Base-by-base conservation (phyloP, 805 yeast genomes). In the Starmerella geochares region DNA sequence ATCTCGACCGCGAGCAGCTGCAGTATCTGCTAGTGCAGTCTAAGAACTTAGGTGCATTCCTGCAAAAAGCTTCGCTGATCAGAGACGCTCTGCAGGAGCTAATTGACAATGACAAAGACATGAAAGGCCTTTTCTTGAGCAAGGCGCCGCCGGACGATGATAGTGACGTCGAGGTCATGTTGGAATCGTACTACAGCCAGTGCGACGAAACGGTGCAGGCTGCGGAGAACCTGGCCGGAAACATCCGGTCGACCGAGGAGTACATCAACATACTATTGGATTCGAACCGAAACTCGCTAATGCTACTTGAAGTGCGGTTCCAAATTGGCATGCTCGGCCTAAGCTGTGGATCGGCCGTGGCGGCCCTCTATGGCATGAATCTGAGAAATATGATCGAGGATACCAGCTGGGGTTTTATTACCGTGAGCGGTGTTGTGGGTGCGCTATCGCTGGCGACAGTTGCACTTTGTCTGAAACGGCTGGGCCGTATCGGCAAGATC, bases 331-430 rank as follows among this genome's bases (percentile, higher is more conserved):
- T 94, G 50, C 68, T 92, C 31, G 81, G 95, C 3, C 70, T 88
- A 60, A 94, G 94, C 2, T 76, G 81, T 14, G 82, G 92, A 1
- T 69, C 94, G 41, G 85, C 84, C 56, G 63, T 86, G 14, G 92
- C 95, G 1, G 83, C 96, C 0, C 69, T 86, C 10, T 92, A 88
- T 65, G 99, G 99, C 31, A 92, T 92, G 98, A 92, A 92, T 66
- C 70, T 92, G 64, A 86, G 83, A 61, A 92, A 90, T 66, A 87
- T 84, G 62, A 80, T 92, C 20, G 99, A 92, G 63, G 95, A 87
- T 50, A 69, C 79, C 1, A 74, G 76, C 49, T 73, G 74, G 55
- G 96, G 96, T 28, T 84, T 86, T 62, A 62, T 64, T 3, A 63
- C 78, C 1, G 74, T 81, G 5, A 53, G 64, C 2, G 69, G 71